A percentile compares a stretch with the other conserved stretches of the same genome.
Evolutionary conservation across 106 monocot species (phyloP).

Genomic region (Dioscorea zingiberensis): DNA sequence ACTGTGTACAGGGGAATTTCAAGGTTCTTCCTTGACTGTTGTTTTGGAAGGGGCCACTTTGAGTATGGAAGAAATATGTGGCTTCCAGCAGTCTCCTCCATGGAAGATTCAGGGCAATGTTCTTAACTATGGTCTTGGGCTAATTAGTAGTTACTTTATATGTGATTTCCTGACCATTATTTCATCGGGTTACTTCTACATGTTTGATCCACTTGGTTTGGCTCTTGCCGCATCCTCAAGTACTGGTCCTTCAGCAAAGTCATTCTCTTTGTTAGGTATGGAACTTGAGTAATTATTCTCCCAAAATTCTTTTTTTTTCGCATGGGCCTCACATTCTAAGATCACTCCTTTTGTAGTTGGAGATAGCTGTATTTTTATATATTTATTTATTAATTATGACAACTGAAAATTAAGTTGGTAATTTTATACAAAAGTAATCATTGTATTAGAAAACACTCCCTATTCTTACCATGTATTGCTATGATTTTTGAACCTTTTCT

Average conservation of each 20-base stretch:
- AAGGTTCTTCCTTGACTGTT: slow-evolving; percentile 69
- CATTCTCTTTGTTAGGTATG: slow-evolving; percentile 75
- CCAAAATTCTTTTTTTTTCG: too few relatives aligned
- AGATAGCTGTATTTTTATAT: too few relatives aligned
- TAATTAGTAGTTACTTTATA: slow-evolving; percentile 75
- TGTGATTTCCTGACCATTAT: slow-evolving; percentile 79
- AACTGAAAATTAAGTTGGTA: too few relatives aligned
- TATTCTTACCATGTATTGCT: too few relatives aligned
- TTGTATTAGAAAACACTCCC: too few relatives aligned
- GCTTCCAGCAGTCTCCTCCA: slow-evolving; percentile 81
- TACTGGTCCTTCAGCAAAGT: slow-evolving; percentile 58
- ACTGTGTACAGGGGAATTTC: slow-evolving; percentile 65
- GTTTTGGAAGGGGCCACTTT: slow-evolving; percentile 73
- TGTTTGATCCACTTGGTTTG: slow-evolving; percentile 96
- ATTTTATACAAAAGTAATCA: too few relatives aligned
- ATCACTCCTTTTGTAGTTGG: too few relatives aligned
- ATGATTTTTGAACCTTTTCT: too few relatives aligned
- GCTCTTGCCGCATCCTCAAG: slow-evolving; percentile 53
- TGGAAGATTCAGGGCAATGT: slow-evolving; percentile 72
- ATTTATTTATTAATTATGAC: too few relatives aligned
- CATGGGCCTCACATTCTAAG: too few relatives aligned
- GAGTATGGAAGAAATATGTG: slow-evolving; percentile 70
- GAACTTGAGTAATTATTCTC: background rate
- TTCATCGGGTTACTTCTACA: slow-evolving; percentile 74
- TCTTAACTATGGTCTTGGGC: slow-evolving; percentile 88